phyloP scores from a whole-genome alignment of 2,329 filamentous ascomycete genomes.

The Aspergillus sp. region DNA sequence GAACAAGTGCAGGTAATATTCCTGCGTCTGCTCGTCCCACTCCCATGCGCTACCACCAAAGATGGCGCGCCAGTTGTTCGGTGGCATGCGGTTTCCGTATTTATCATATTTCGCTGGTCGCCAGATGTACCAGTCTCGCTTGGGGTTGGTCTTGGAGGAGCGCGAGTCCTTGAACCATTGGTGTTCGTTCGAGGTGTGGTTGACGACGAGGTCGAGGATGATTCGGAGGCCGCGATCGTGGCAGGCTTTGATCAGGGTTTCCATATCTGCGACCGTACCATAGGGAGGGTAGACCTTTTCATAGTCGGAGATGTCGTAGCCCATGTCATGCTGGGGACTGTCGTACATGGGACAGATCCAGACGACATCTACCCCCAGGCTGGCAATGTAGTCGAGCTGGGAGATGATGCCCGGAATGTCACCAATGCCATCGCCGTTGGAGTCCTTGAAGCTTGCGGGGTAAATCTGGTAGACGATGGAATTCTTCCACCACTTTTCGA shows the following conservation, averaged over 20 bases:
- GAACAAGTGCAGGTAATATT: conserved; percentile 80
- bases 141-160: conserved; percentile 60
- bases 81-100: conserved; percentile 67
- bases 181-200: conserved; percentile 74
- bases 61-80: conserved; percentile 66
- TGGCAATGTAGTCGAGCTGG: conserved; percentile 65
- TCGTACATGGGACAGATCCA: conserved; percentile 59
- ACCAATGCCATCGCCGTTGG: conserved; percentile 60
- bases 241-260: conserved; percentile 61
- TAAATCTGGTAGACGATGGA: conserved; percentile 53
- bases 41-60: conserved; percentile 54
- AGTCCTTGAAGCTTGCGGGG: conserved; percentile 60
- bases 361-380: conserved; percentile 64
- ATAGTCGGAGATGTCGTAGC: conserved; percentile 64
- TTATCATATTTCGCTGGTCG: conserved; percentile 55
- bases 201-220: conserved; percentile 76
- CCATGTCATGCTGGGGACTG: conserved; percentile 58
- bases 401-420: conserved; percentile 68
- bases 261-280: conserved; percentile 68
- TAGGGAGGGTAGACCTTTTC: conserved; percentile 65
- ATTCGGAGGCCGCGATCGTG: conserved; percentile 69
- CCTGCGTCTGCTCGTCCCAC: conserved; percentile 71
- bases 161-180: conserved; percentile 72
- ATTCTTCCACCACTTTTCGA: conserved; percentile 47
- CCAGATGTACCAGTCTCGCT: conserved; percentile 70